Evolutionary conservation across 371 early-diverging fungal genomes (phyloP).

Genomic region (Rhizopus sp.): DNA sequence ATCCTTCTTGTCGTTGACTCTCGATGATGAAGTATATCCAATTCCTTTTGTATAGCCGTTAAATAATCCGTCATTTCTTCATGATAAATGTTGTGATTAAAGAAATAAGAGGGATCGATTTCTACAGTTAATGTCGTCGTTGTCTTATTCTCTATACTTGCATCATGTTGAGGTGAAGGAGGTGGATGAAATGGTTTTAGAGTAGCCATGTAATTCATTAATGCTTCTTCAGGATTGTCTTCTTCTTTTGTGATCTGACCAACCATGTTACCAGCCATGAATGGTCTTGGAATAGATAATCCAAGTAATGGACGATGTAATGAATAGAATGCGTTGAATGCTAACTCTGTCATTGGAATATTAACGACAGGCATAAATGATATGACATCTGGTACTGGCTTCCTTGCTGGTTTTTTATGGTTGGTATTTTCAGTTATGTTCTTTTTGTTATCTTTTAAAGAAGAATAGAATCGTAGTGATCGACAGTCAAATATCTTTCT

Average conservation of each 20-base stretch:
- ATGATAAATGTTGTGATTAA: conserved; percentile 24
- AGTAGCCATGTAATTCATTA: conserved; percentile 23
- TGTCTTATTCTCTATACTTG: neutral
- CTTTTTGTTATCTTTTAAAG: conserved; percentile 3
- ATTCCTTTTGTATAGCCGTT: conserved; percentile 31
- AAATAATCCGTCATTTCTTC: conserved; percentile 31
- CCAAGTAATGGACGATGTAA: conserved; percentile 42
- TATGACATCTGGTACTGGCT: neutral
- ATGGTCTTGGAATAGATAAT: conserved; percentile 20
- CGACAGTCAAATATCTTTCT: neutral
- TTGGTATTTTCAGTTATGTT: neutral
- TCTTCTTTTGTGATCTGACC: conserved; percentile 25
- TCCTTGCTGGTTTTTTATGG: neutral
- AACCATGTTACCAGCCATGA: conserved; percentile 14
- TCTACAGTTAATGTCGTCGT: conserved; percentile 30
- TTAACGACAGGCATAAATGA: conserved; percentile 46
- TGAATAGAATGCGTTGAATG: conserved; percentile 52
- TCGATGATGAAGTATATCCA: conserved; percentile 20
- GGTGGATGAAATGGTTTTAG: conserved; percentile 24
- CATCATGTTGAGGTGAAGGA: conserved; percentile 1
- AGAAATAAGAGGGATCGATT: conserved; percentile 26
- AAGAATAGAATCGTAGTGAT: neutral
- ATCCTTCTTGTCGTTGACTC: neutral
- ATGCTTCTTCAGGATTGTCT: conserved; percentile 13
- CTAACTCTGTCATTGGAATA: conserved; percentile 47